Evolutionary conservation across 1,139 yeast species (phyloP).

Genomic region (Starmera stellimalicola): DNA sequence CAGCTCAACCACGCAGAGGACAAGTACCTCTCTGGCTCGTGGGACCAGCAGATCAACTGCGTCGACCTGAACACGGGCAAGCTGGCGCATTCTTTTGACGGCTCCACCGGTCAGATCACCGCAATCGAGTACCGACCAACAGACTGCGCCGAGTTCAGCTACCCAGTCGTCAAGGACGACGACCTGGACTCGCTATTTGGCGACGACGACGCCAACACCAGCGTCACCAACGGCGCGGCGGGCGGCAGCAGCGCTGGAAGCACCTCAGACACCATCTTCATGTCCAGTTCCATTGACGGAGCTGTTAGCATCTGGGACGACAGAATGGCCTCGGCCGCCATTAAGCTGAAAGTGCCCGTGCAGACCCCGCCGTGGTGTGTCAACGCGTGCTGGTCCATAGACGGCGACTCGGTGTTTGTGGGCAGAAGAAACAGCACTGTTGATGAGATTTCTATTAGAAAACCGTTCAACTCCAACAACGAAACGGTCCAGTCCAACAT

Average conservation of each 20-base stretch:
- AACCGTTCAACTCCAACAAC: constrained; percentile 31
- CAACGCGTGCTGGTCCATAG: constrained; percentile 84
- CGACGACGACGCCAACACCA: constrained; percentile 37
- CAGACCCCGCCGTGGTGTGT: constrained; percentile 93
- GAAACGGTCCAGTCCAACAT: constrained; percentile 44
- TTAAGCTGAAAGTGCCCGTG: constrained; percentile 49
- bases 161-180: constrained; percentile 32
- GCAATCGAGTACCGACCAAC: constrained; percentile 70
- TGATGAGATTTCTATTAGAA: constrained; percentile 72
- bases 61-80: constrained; percentile 86
- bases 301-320: constrained; percentile 76
- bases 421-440: constrained; percentile 88
- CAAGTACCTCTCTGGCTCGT: constrained; percentile 69
- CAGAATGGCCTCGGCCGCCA: constrained; percentile 40
- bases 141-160: constrained; percentile 37
- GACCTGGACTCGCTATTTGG: constrained; percentile 80
- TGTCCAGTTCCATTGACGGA: constrained; percentile 84
- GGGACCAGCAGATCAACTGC: constrained; percentile 72
- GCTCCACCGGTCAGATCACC: constrained; percentile 71
- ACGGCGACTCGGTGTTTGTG: constrained; percentile 70
- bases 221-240: background rate
- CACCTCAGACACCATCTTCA: constrained; percentile 50
- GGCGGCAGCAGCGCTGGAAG: constrained; percentile 5
- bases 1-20: constrained; percentile 42
- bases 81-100: constrained; percentile 33